Conservation (phyloP, 2,329 filamentous ascomycete species). For the Cordyceps farinosa region DNA sequence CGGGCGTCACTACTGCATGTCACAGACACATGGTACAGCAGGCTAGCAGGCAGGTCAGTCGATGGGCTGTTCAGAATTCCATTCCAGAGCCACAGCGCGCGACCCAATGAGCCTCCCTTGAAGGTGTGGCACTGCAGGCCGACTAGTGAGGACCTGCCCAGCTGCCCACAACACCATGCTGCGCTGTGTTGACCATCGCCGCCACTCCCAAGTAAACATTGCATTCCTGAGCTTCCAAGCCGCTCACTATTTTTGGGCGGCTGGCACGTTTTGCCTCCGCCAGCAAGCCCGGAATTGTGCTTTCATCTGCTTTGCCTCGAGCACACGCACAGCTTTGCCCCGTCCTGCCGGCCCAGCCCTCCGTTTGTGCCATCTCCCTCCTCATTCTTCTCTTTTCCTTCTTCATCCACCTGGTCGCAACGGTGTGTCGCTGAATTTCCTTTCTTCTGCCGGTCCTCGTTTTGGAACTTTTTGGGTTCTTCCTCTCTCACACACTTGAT, state of each 20-base stretch:
- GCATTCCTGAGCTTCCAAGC: constrained; percentile 20
- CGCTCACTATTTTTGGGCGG: constrained; percentile 18
- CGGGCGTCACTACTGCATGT: constrained; percentile 9
- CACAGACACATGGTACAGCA: constrained; percentile 1
- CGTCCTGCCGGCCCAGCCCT: not conserved
- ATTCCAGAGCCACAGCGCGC: constrained; percentile 9
- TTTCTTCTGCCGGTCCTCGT: constrained; percentile 17
- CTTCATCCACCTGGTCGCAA: constrained; percentile 10
- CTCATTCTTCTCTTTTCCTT: constrained; percentile 14
- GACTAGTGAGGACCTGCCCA: not conserved
- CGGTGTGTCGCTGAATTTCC: constrained; percentile 8
- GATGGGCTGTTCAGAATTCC: constrained; percentile 13
- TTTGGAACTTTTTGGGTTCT: not conserved
- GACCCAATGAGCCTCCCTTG: constrained; percentile 15
- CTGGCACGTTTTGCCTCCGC: constrained; percentile 18
- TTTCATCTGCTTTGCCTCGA: not conserved
- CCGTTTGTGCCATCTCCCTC: constrained; percentile 16
- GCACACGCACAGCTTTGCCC: constrained; percentile 4
- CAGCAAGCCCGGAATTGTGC: not conserved
- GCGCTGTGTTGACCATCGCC: constrained; percentile 19
- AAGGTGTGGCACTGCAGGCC: not conserved
- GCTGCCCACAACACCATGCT: constrained; percentile 6
- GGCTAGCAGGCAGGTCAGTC: not conserved
- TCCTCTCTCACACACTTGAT: not conserved
- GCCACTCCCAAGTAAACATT: constrained; percentile 20